phyloP scores from a whole-genome alignment of 2,329 filamentous ascomycete genomes.

The Trichocomaceae sp. region DNA sequence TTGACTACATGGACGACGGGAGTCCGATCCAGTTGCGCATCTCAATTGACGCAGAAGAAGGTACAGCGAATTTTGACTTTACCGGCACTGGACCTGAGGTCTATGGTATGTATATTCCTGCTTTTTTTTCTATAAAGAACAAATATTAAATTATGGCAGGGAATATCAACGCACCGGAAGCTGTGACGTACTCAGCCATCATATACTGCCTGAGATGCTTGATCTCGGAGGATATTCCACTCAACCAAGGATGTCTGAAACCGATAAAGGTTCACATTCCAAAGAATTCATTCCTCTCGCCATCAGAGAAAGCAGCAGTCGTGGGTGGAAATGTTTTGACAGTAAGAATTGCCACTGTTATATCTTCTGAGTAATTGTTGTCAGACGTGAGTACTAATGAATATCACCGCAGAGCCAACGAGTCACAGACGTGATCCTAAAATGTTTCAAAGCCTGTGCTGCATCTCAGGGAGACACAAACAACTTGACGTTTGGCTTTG shows the following conservation, averaged over 20 bases:
- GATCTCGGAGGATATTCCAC: constrained; percentile 68
- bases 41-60: constrained; percentile 62
- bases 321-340: constrained; percentile 77
- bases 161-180: constrained; percentile 70
- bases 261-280: constrained; percentile 68
- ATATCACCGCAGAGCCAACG: constrained; percentile 49
- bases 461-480: constrained; percentile 71
- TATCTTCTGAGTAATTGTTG: neutral
- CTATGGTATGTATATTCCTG: constrained; percentile 45
- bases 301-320: constrained; percentile 65
- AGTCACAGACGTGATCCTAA: constrained; percentile 70
- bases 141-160: constrained; percentile 26
- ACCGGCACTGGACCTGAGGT: constrained; percentile 70
- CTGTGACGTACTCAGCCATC: constrained; percentile 71
- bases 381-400: neutral
- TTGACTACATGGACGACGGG: constrained; percentile 79
- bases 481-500: constrained; percentile 71
- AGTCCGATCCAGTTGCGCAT: constrained; percentile 68
- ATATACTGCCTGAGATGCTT: constrained; percentile 74
- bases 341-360: constrained; percentile 17
- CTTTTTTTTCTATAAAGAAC: neutral
- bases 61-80: constrained; percentile 69
- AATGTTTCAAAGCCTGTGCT: constrained; percentile 67
- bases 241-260: constrained; percentile 74
- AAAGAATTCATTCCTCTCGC: constrained; percentile 62